Evolutionary conservation across 139 green algal genomes (phyloP).

Genomic region (Chlamydomonas incerta): DNA sequence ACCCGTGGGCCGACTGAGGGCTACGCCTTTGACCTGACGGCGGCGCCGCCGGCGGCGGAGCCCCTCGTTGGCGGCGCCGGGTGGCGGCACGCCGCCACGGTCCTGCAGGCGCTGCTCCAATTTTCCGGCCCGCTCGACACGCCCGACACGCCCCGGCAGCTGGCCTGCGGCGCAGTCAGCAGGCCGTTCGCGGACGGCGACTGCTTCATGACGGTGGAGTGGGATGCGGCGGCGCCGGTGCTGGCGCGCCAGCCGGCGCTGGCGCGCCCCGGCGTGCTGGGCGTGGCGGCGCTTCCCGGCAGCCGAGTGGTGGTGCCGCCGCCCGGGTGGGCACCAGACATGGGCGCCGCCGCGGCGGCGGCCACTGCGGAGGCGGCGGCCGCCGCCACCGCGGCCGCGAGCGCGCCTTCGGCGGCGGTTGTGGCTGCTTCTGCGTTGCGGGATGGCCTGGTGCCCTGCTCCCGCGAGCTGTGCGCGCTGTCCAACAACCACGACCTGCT

Average conservation of each 20-base stretch:
- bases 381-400: too few relatives aligned
- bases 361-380: too few relatives aligned
- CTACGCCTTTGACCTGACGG: not conserved
- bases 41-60: not conserved
- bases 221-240: not conserved
- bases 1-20: not conserved
- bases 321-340: not conserved
- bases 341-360: too few relatives aligned
- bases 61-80: not conserved
- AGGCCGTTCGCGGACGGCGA: not conserved
- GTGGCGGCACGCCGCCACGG: not conserved
- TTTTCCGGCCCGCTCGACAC: not conserved
- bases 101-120: not conserved
- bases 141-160: not conserved
- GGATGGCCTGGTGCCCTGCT: not conserved
- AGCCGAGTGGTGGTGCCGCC: not conserved
- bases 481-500: not conserved
- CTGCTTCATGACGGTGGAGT: slow-evolving; percentile 1
- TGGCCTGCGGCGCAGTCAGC: not conserved
- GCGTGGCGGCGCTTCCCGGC: not conserved
- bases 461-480: not conserved
- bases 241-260: not conserved
- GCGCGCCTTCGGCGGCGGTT: not conserved
- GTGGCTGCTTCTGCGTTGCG: not conserved
- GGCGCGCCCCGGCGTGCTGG: not conserved